Conservation (phyloP, 768 basidiomycete species). For the Rhodotorula diobovata region DNA sequence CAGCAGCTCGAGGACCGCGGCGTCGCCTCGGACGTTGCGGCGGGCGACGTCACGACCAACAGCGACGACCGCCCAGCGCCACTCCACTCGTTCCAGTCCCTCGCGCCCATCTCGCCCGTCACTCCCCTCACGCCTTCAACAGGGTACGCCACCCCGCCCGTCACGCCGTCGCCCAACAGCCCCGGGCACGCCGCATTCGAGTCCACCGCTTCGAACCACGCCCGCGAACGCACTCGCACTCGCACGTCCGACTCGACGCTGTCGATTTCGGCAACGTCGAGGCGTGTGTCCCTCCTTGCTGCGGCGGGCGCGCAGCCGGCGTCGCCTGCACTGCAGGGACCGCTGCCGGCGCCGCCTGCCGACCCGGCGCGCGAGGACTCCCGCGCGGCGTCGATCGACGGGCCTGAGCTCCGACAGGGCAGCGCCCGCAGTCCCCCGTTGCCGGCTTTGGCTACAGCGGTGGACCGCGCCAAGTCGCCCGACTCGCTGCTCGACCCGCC, state of each 20-base stretch:
- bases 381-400: too few species aligned
- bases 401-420: too few species aligned
- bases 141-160: constrained; percentile 2
- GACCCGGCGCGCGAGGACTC: not conserved
- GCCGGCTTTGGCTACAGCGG: too few species aligned
- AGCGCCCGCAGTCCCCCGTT: too few species aligned
- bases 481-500: constrained; percentile 1
- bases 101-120: not conserved
- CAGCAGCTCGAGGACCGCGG: not conserved
- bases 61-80: not conserved
- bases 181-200: not conserved
- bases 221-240: not conserved
- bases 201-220: too few species aligned
- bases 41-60: constrained; percentile 7
- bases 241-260: not conserved
- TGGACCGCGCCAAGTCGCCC: not conserved
- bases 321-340: not conserved
- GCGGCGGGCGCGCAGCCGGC: not conserved
- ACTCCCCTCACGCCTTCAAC: not conserved
- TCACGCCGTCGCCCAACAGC: not conserved
- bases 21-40: not conserved
- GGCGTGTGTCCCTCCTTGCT: not conserved
- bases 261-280: not conserved
- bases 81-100: not conserved
- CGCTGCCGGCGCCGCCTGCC: not conserved